Conservation (phyloP, 257 asterid genomes). For the Salvia miltiorrhiza region DNA sequence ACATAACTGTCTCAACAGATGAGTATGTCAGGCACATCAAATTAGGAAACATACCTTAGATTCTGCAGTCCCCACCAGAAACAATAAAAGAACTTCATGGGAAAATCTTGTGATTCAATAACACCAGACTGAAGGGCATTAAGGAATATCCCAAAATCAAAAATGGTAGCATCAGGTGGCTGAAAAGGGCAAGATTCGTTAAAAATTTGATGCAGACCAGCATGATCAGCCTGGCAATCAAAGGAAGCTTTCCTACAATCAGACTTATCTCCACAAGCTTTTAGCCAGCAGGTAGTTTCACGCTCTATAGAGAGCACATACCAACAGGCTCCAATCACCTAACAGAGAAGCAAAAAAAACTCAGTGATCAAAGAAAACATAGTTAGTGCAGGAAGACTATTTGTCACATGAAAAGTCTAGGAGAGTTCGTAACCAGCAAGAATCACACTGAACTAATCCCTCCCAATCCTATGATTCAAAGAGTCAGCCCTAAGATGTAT, state of each 20-base stretch:
- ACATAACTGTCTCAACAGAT: not conserved
- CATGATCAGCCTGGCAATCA: conserved; percentile 38
- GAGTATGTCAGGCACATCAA: not conserved
- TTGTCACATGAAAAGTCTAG: not conserved
- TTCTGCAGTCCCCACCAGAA: conserved; percentile 98
- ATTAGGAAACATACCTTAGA: conserved; percentile 49
- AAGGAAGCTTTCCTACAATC: conserved; percentile 49
- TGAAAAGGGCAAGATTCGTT: conserved; percentile 60
- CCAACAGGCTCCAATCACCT: conserved; percentile 86
- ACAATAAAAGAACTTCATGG: conserved; percentile 79
- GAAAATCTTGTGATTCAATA: conserved; percentile 71
- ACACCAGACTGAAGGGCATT: conserved; percentile 73
- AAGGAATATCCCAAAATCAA: conserved; percentile 77
- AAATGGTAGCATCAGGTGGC: conserved; percentile 36
- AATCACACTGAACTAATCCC: not conserved
- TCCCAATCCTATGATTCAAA: not conserved
- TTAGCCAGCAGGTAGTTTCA: conserved; percentile 71
- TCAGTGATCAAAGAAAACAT: conserved; percentile 7
- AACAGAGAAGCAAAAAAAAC: not conserved
- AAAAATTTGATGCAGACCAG: conserved; percentile 22
- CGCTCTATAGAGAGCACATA: conserved; percentile 75
- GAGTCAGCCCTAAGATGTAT: not conserved
- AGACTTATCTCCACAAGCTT: conserved; percentile 44
- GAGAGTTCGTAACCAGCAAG: conserved; percentile 2
- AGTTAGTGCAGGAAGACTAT: not conserved